A percentile compares a stretch with the other conserved stretches of the same genome.
Evolutionary conservation across 2,329 filamentous ascomycete species (phyloP).

Genomic region (Phoma herbarum): DNA sequence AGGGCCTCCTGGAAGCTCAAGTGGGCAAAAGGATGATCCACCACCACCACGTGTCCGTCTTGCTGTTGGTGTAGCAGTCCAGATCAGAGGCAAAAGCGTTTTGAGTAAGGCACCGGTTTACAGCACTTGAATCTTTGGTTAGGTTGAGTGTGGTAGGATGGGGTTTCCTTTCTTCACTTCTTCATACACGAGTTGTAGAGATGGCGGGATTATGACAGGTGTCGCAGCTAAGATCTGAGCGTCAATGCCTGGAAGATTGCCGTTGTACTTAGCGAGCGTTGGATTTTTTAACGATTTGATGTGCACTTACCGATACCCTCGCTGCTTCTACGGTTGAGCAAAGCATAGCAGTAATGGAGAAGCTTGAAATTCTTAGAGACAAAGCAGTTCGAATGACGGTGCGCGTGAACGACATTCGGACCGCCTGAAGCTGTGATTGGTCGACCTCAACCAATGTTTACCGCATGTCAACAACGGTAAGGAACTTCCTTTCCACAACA

Average conservation of each 20-base stretch:
- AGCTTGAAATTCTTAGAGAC: neutral
- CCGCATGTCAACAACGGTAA: slow-evolving; percentile 41
- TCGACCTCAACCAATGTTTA: slow-evolving; percentile 40
- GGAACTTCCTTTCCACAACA: slow-evolving; percentile 14
- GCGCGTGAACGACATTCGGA: slow-evolving; percentile 7
- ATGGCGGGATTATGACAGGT: slow-evolving; percentile 15
- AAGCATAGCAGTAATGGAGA: slow-evolving; percentile 11
- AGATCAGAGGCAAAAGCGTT: slow-evolving; percentile 58
- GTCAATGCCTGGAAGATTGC: slow-evolving; percentile 7
- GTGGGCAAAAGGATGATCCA: slow-evolving; percentile 51
- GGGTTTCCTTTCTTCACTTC: neutral
- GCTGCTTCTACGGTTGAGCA: slow-evolving; percentile 38
- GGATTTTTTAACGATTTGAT: slow-evolving; percentile 27
- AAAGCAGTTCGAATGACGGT: no score
- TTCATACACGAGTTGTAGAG: slow-evolving; percentile 13
- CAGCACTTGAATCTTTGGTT: slow-evolving; percentile 50
- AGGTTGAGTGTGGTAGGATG: no score
- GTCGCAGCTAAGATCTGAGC: slow-evolving; percentile 22
- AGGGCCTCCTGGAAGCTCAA: slow-evolving; percentile 52
- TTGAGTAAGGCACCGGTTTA: slow-evolving; percentile 61
- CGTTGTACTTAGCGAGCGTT: slow-evolving; percentile 24
- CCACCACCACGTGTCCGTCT: slow-evolving; percentile 57
- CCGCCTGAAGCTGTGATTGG: slow-evolving; percentile 15
- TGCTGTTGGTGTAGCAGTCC: slow-evolving; percentile 58
- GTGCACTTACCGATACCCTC: slow-evolving; percentile 48